phyloP scores from a whole-genome alignment of 257 asterid species.

The Nemophila menziesii region DNA sequence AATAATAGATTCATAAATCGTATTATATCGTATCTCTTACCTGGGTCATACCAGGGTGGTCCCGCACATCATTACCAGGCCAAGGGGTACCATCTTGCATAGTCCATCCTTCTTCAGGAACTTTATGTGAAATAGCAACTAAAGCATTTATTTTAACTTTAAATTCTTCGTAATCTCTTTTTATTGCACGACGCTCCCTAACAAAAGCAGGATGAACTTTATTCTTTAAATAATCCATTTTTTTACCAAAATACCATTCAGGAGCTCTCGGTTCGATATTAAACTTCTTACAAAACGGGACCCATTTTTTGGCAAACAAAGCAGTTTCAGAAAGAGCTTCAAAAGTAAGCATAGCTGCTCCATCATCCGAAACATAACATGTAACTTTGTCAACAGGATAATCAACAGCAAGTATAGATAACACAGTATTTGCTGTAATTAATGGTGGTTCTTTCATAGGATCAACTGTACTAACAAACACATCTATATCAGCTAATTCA shows the following conservation, averaged over 20 bases:
- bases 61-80: slow-evolving; percentile 92
- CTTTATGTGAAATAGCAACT: slow-evolving; percentile 74
- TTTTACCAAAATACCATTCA: slow-evolving; percentile 75
- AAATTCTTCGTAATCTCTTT: slow-evolving; percentile 94
- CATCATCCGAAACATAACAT: slow-evolving; percentile 84
- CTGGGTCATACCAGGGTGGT: slow-evolving; percentile 98
- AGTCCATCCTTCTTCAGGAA: slow-evolving; percentile 95
- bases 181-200: slow-evolving; percentile 72
- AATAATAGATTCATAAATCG: no score
- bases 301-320: slow-evolving; percentile 76
- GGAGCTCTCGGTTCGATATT: slow-evolving; percentile 86
- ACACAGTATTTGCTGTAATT: slow-evolving; percentile 79
- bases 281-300: slow-evolving; percentile 72
- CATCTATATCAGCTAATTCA: slow-evolving; percentile 54
- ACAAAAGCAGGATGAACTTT: slow-evolving; percentile 81
- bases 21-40: slow-evolving; percentile 21
- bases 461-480: slow-evolving; percentile 79
- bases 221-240: slow-evolving; percentile 67
- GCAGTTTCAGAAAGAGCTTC: slow-evolving; percentile 81
- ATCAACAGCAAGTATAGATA: slow-evolving; percentile 78
- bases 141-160: slow-evolving; percentile 59
- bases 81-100: slow-evolving; percentile 93
- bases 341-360: slow-evolving; percentile 86
- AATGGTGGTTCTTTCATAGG: slow-evolving; percentile 81
- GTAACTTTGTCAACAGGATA: slow-evolving; percentile 70